Evolutionary conservation across 768 basidiomycete genomes (phyloP).

Genomic region (Lactarius quietus): DNA sequence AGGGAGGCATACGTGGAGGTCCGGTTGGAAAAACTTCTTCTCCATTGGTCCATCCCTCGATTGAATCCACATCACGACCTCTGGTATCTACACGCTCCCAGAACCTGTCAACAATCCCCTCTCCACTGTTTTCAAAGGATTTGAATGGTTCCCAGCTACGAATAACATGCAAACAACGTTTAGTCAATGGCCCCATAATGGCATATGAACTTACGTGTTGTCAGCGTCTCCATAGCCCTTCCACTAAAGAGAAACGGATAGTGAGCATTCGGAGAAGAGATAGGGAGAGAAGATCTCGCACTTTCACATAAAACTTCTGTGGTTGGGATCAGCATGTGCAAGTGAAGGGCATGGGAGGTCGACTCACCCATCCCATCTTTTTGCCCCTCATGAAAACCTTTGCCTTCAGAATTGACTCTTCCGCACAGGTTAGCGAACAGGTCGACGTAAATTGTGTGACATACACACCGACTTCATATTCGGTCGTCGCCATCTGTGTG

Average conservation of each 20-base stretch:
- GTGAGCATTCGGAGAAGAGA: neutral
- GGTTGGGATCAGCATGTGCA: neutral
- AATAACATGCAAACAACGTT: slow-evolving; percentile 7
- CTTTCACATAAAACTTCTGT: slow-evolving; percentile 26
- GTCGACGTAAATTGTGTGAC: neutral
- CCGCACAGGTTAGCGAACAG: neutral
- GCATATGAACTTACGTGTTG: slow-evolving; percentile 22
- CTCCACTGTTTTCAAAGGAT: slow-evolving; percentile 22
- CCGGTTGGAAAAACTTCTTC: slow-evolving; percentile 24
- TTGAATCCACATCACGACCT: slow-evolving; percentile 16
- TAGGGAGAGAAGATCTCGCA: slow-evolving; percentile 1
- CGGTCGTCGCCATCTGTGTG: slow-evolving; percentile 7
- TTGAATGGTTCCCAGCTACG: slow-evolving; percentile 25
- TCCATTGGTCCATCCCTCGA: slow-evolving; percentile 22
- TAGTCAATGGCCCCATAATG: neutral
- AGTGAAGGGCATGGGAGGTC: neutral
- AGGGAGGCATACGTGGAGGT: slow-evolving; percentile 17
- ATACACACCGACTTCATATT: slow-evolving; percentile 28
- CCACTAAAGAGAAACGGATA: slow-evolving; percentile 16
- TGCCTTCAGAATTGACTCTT: slow-evolving; percentile 25
- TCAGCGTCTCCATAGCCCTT: slow-evolving; percentile 23
- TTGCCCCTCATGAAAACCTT: slow-evolving; percentile 27
- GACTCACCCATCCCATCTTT: slow-evolving; percentile 26
- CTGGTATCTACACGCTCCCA: slow-evolving; percentile 24
- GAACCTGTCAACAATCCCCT: slow-evolving; percentile 15